phyloP scores from a whole-genome alignment of 495 filamentous ascomycete genomes.

The Penicillium simplicissimum region DNA sequence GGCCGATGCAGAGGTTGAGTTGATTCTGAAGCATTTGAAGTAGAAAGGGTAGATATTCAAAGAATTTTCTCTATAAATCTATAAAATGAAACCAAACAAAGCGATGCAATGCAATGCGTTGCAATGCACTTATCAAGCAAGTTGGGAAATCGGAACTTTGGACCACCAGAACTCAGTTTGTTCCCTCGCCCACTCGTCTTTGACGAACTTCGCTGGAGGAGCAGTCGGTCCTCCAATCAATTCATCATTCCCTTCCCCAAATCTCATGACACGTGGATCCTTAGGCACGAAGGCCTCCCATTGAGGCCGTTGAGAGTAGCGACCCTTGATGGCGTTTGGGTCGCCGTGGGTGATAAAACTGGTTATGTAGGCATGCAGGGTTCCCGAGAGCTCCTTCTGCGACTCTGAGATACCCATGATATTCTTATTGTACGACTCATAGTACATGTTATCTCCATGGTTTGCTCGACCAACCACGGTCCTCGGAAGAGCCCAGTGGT shows the following conservation, averaged over 20 bases:
- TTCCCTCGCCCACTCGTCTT: slow-evolving; percentile 45
- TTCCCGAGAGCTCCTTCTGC: slow-evolving; percentile 49
- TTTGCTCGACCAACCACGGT: slow-evolving; percentile 52
- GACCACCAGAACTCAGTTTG: slow-evolving; percentile 62
- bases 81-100: not conserved
- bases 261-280: slow-evolving; percentile 44
- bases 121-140: slow-evolving; percentile 17
- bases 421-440: slow-evolving; percentile 54
- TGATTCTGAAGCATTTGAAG: slow-evolving; percentile 25
- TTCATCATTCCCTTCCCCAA: slow-evolving; percentile 66
- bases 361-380: slow-evolving; percentile 56
- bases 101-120: not conserved
- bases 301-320: slow-evolving; percentile 32
- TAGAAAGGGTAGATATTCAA: not conserved
- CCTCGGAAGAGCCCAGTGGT: slow-evolving; percentile 57
- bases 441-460: slow-evolving; percentile 59
- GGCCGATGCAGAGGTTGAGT: slow-evolving; percentile 41
- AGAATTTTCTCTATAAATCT: not conserved
- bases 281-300: slow-evolving; percentile 29
- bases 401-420: slow-evolving; percentile 41
- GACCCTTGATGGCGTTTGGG: slow-evolving; percentile 42
- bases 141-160: slow-evolving; percentile 37
- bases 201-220: slow-evolving; percentile 42
- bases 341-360: slow-evolving; percentile 57
- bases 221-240: slow-evolving; percentile 46